Base-by-base conservation (phyloP, 768 basidiomycete species). In the Mycena crocata region DNA sequence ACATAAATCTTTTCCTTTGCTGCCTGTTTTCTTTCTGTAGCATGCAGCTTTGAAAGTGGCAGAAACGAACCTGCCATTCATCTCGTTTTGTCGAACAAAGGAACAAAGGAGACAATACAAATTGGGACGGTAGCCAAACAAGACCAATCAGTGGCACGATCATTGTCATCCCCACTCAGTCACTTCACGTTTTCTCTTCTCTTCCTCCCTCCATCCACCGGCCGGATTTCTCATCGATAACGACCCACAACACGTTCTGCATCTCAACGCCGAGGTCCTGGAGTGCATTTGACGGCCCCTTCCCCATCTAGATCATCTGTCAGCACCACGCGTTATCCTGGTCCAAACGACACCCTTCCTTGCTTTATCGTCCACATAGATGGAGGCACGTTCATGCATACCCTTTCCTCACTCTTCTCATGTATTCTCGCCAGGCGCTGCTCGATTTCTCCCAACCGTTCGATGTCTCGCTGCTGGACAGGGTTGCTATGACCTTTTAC, bases 401-500 rank as follows among this genome's bases (percentile, higher is more conserved):
- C 71, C 69, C 72, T 62, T 73, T 46, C 24, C 40, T 30, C 17
- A 12, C 15, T 13, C 59, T 32, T 67, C 66, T 67, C 39, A 62
- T 67, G 60, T 57, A 42, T 28, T 1, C 58, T 6, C 59, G 50
- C n/a, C 57, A 97, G 96, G 89, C 85, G 78, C 85, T 98, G 70
- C 92, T 97, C 78, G 95, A 98, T 87, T 95, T 96, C 85, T 90
- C 90, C 72, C 88, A 87, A 74, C 95, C 97, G 73, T 94, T 99
- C 81, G 95, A 99, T 86, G 90, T 98, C 77, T 80, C 84, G 66
- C 86, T 98, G 67, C 85, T 99, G 80, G 98, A 99, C 83, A 93
- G 90, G 80, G 93, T 99, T 73, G 95, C 95, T 52, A 91, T 91
- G 82, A 87, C 94, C 50, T 93, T 99, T 77, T 98, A 95, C 83